phyloP scores from a whole-genome alignment of 2,329 filamentous ascomycete genomes.

The Parascedosporium putredinis region DNA sequence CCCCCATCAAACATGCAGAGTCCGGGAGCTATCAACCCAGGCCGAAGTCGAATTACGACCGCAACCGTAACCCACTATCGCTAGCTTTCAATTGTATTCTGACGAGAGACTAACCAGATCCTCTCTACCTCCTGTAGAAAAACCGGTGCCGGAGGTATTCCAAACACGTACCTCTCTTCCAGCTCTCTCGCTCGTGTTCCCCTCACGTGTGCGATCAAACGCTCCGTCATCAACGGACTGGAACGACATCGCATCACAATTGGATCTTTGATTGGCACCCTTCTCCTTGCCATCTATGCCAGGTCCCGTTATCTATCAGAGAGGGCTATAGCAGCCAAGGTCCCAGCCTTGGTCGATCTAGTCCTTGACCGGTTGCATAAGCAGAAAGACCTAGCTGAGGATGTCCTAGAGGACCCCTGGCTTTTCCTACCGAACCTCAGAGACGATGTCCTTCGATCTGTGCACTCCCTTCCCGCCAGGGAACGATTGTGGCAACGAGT shows the following conservation, averaged over 20 bases:
- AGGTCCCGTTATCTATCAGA: slow-evolving; percentile 53
- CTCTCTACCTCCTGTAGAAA: slow-evolving; percentile 62
- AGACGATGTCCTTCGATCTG: slow-evolving; percentile 77
- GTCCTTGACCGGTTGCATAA: slow-evolving; percentile 73
- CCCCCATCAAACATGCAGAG: slow-evolving; percentile 16
- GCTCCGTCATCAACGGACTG: slow-evolving; percentile 69
- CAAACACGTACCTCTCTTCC: slow-evolving; percentile 59
- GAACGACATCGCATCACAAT: slow-evolving; percentile 79
- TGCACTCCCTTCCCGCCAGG: slow-evolving; percentile 66
- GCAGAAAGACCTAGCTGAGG: slow-evolving; percentile 72
- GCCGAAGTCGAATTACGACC: no score
- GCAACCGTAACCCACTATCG: neutral
- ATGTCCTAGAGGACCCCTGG: slow-evolving; percentile 61
- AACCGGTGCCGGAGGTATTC: slow-evolving; percentile 51
- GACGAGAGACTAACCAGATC: slow-evolving; percentile 78
- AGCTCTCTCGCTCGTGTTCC: slow-evolving; percentile 87
- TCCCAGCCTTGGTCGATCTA: slow-evolving; percentile 76
- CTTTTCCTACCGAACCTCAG: slow-evolving; percentile 81
- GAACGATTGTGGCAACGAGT: slow-evolving; percentile 80
- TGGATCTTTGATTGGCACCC: slow-evolving; percentile 49
- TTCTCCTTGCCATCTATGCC: slow-evolving; percentile 48
- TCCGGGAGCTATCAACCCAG: no score
- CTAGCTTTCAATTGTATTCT: slow-evolving; percentile 26
- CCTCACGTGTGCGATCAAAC: slow-evolving; percentile 69
- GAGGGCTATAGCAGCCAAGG: slow-evolving; percentile 55